These are phyloP conservation scores for Fusarium begoniae DNA, from an alignment of 2,329 filamentous ascomycete species.

Conservation along the genomic window DNA sequence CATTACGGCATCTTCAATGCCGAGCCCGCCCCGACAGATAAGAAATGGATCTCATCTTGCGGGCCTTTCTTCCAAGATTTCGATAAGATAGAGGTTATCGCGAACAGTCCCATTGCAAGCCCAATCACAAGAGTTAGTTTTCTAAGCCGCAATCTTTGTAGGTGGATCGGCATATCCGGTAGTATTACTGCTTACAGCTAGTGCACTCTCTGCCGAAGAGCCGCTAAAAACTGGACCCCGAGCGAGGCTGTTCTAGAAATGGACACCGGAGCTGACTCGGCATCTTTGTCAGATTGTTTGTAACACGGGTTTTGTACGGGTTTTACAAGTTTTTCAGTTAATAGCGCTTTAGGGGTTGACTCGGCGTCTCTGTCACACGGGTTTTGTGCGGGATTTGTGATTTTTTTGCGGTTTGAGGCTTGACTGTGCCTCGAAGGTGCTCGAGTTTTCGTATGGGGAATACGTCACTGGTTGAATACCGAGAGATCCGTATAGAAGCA, in stretches of 20 bases:
- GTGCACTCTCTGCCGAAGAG: background rate
- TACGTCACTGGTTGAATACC: background rate
- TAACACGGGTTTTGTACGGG: background rate
- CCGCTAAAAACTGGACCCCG: conserved; percentile 3
- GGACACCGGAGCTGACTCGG: background rate
- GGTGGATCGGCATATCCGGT: background rate
- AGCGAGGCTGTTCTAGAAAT: background rate
- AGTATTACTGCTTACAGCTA: background rate
- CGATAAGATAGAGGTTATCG: conserved; percentile 5
- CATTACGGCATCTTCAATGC: background rate
- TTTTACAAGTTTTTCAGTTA: background rate
- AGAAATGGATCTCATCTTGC: background rate
- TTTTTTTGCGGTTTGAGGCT: background rate
- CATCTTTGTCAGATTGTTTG: background rate
- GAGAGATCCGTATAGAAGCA: background rate
- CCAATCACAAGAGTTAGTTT: background rate
- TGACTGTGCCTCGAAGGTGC: background rate
- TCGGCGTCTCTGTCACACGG: background rate
- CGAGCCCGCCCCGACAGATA: conserved; percentile 8
- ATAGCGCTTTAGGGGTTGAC: background rate
- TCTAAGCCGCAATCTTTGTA: background rate
- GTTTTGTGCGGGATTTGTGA: background rate
- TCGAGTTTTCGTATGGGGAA: background rate
- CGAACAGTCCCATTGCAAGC: background rate
- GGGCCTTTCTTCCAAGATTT: background rate